Base-by-base conservation (phyloP, 495 filamentous ascomycete genomes). In the Penicillium fimorum region DNA sequence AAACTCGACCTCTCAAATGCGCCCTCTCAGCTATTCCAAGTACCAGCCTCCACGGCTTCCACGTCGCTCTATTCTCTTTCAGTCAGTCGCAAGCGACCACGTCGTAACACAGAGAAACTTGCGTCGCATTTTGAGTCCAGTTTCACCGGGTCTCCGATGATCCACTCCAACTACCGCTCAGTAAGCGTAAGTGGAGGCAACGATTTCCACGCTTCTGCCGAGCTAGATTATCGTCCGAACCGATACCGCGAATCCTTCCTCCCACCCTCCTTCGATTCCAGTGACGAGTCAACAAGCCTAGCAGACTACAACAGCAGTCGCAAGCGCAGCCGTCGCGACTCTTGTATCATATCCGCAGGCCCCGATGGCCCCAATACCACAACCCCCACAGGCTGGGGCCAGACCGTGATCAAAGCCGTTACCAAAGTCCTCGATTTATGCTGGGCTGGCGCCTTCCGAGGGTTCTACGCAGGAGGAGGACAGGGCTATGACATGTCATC, bases 391-490 rank as follows among this genome's bases (percentile, higher is more conserved):
- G 71, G 78, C 60, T 78, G 76, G 76, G 76, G 74, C 15, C 78
- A 64, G 41, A 71, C 72, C 5, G 76, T 82, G 25, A 73, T 83
- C 42, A 76, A 76, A 32, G 81, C 88, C 25, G 85, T 91, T 8
- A 89, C 89, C 7, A 92, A 86, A 67, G 84, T 94, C 9, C 89
- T 88, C 77, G 82, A 91, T 63, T 91, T 95, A 57, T 94, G 91
- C 78, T 87, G 78, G 64, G 76, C 78, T 1, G 82, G 83, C 10
- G 82, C 87, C 0, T 92, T 96, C 66, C 76, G 79, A 46, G 92
- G 92, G 0, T 96, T 96, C 71, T 86, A 92, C 53, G 88, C 91
- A 13, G 92, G 90, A 24, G 91, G 88, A 17, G 92, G 91, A 5
- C 77, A 74, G 37, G 87, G 84, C 13, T 96, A 91, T 62, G 73